Percentiles rank a stretch among this genome's conserved stretches.
Evolutionary conservation across 768 basidiomycete species (phyloP).

Genomic region (Pulveroboletus sp.): DNA sequence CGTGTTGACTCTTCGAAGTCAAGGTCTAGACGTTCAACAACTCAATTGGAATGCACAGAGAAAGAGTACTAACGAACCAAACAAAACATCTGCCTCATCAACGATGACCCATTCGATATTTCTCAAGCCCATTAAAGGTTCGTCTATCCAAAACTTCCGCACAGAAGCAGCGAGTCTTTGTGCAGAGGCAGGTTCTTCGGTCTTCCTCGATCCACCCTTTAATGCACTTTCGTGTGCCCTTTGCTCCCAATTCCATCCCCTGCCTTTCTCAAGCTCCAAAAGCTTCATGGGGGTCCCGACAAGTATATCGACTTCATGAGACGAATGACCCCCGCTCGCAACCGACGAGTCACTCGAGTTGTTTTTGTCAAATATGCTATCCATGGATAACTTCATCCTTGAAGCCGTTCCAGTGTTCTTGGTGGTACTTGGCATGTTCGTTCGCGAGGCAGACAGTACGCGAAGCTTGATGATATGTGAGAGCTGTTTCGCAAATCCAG

Average conservation of each 20-base stretch:
- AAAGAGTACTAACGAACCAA: slow-evolving; percentile 47
- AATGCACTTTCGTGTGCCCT: slow-evolving; percentile 22
- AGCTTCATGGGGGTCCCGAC: slow-evolving; percentile 64
- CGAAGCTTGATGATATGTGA: slow-evolving; percentile 73
- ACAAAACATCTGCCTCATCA: slow-evolving; percentile 88
- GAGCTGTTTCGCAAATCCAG: slow-evolving; percentile 67
- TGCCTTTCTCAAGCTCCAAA: slow-evolving; percentile 53
- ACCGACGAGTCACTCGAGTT: slow-evolving; percentile 28
- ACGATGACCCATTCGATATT: slow-evolving; percentile 85
- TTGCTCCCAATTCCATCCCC: slow-evolving; percentile 47
- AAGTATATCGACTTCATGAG: slow-evolving; percentile 45
- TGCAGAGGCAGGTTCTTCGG: slow-evolving; percentile 21
- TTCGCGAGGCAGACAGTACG: slow-evolving; percentile 64
- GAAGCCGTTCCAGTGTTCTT: slow-evolving; percentile 39
- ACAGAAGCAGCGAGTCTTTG: slow-evolving; percentile 6
- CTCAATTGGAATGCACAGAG: not conserved
- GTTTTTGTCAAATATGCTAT: slow-evolving; percentile 15
- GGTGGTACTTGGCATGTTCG: slow-evolving; percentile 38
- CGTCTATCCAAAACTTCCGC: slow-evolving; percentile 39
- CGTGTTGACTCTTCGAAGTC: slow-evolving; percentile 78
- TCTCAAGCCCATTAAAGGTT: slow-evolving; percentile 57
- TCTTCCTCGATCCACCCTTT: slow-evolving; percentile 23
- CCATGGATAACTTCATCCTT: slow-evolving; percentile 37
- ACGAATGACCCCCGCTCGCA: slow-evolving; percentile 13
- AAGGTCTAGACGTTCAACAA: slow-evolving; percentile 45